phyloP scores from a whole-genome alignment of 495 filamentous ascomycete species.

The Penicillium manginii region DNA sequence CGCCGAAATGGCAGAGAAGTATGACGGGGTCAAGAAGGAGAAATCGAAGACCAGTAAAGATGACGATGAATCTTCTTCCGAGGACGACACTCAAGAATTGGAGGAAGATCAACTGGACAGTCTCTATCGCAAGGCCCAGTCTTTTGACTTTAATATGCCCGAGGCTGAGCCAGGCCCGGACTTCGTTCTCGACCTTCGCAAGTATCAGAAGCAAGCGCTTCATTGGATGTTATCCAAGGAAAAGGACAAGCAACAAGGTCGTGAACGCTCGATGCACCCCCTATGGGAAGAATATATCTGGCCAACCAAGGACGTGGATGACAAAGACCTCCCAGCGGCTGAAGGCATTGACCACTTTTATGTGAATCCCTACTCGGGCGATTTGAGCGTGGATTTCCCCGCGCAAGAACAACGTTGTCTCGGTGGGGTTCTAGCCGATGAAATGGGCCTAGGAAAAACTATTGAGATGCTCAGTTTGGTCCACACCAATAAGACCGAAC shows the following conservation, averaged over 20 bases:
- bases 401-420: conserved; percentile 92
- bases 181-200: conserved; percentile 82
- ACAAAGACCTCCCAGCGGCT: conserved; percentile 68
- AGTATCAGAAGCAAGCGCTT: conserved; percentile 93
- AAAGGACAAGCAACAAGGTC: conserved; percentile 67
- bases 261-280: conserved; percentile 88
- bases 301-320: conserved; percentile 87
- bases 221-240: conserved; percentile 97
- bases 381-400: conserved; percentile 90
- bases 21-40: conserved; percentile 66
- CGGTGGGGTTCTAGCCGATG: conserved; percentile 91
- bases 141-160: conserved; percentile 92
- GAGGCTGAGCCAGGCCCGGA: conserved; percentile 78
- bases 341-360: conserved; percentile 76
- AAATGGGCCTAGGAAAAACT: conserved; percentile 90
- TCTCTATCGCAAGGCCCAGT: conserved; percentile 94
- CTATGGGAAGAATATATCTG: conserved; percentile 95
- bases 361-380: conserved; percentile 94
- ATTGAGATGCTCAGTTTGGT: conserved; percentile 97
- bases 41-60: conserved; percentile 40
- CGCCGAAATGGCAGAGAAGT: conserved; percentile 81
- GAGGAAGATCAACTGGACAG: conserved; percentile 95
- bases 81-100: conserved; percentile 87
- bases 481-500: conserved; percentile 70
- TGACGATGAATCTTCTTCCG: conserved; percentile 57